Evolutionary conservation across 371 early-diverging fungal species (phyloP), one percentile per base, ranked within the genome.

Genomic region (Cokeromyces recurvatus): DNA sequence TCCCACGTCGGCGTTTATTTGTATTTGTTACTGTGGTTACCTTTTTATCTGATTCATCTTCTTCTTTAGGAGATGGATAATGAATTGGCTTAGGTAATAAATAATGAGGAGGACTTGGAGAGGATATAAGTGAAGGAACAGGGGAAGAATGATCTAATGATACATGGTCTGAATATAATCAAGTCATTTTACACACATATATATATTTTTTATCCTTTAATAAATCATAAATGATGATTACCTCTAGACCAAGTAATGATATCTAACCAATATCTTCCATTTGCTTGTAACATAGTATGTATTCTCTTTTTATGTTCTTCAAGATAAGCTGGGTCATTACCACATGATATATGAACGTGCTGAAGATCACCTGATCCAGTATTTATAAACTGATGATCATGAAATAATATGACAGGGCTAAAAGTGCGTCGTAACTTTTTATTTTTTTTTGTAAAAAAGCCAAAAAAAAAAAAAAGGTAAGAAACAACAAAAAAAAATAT

Each of bases 1-100:
- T 84, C 48, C 79, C 79, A 27, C 84, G 69, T 38, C 78, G 74
- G 45, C 69, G 57, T 53, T 74, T 75, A 27, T 46, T 55, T 24
- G 57, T 53, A 12, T 37, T 27, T 14, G 37, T 31, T 21, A 27
- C 38, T 16, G 45, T 17, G 20, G 35, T 40, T 41, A 29, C 49
- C 35, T 43, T 51, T 54, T 55, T 55, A 9, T 32, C 43, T 16
- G 49, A 1, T 37, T n/a, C 22, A 43, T 27, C 47, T 12, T 17
- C 36, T 17, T 38, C n/a, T 32, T 44, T 23, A 32, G 31, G 27
- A 31, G n/a, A n/a, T n/a, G n/a, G n/a, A n/a, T 46, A 46, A 16
- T 23, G 51, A n/a, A n/a, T 38, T 37, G 25, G 32, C 39, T 37
- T 19, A 43, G 37, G n/a, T n/a, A n/a, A n/a, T n/a, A 43, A 24